Conservation (phyloP, 768 basidiomycete species). For the Russula abietina region DNA sequence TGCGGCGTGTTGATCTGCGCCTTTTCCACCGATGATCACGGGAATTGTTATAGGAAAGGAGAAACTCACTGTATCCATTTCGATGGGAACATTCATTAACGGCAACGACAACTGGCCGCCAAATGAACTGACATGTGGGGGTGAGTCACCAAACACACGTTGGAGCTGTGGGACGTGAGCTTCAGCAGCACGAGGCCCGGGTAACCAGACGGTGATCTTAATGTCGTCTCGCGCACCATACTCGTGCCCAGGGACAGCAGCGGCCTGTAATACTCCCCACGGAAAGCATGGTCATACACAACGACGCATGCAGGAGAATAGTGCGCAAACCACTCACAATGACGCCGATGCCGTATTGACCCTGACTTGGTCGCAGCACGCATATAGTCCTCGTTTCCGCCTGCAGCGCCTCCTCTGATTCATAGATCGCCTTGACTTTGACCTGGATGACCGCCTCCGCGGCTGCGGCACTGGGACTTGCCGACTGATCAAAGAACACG, state of each 20-base stretch:
- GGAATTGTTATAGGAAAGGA: not conserved
- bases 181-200: not conserved
- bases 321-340: not conserved
- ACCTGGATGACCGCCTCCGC: not conserved
- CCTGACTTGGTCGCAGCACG: slow-evolving; percentile 3
- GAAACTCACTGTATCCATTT: not conserved
- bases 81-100: not conserved
- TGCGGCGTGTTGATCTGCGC: not conserved
- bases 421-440: not conserved
- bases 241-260: not conserved
- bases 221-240: not conserved
- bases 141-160: slow-evolving; percentile 7
- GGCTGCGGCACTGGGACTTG: not conserved
- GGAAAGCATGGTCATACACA: not conserved
- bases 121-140: not conserved
- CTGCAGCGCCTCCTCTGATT: not conserved
- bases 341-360: not conserved
- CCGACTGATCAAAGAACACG: slow-evolving; percentile 1
- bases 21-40: not conserved
- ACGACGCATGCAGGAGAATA: not conserved
- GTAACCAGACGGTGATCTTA: slow-evolving; percentile 2
- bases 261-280: not conserved
- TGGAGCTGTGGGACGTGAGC: not conserved
- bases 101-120: not conserved
- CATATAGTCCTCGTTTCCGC: not conserved